phyloP scores from a whole-genome alignment of 176 grass and related monocot genomes.

The Olyra latifolia region DNA sequence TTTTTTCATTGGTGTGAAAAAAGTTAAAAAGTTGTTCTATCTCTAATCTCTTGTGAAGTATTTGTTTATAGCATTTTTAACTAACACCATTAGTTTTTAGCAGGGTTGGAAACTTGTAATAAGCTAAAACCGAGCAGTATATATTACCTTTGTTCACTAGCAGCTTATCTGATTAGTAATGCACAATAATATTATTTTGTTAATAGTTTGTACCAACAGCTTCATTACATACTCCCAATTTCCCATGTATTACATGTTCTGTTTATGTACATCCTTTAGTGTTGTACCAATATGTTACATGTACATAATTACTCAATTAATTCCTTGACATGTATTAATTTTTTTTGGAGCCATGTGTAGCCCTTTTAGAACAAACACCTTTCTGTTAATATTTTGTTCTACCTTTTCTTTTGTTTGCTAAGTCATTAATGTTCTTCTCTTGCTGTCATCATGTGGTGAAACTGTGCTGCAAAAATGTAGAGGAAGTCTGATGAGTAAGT shows the following conservation, averaged over 20 bases:
- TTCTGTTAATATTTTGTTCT: slow-evolving; percentile 14
- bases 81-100: not conserved
- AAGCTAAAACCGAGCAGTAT: not conserved
- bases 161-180: not conserved
- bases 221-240: not conserved
- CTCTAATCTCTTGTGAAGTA: not conserved
- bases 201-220: not conserved
- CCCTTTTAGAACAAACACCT: not conserved
- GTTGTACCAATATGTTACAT: not conserved
- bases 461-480: slow-evolving; percentile 54
- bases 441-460: slow-evolving; percentile 42
- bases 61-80: not conserved
- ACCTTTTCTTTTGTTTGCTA: slow-evolving; percentile 25
- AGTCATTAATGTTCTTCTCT: slow-evolving; percentile 48
- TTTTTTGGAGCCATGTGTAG: slow-evolving; percentile 3
- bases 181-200: not conserved
- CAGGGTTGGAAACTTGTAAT: not conserved
- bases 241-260: not conserved
- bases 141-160: not conserved
- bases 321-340: slow-evolving; percentile 17
- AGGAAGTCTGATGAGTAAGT: slow-evolving; percentile 99
- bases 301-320: slow-evolving; percentile 16
- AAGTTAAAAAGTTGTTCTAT: not conserved
- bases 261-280: slow-evolving; percentile 15
- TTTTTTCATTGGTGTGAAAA: not conserved